A percentile compares a stretch with the other conserved stretches of the same genome.
Evolutionary conservation across 2,329 filamentous ascomycete species (phyloP).

Genomic region (Xylariaceae sp.): DNA sequence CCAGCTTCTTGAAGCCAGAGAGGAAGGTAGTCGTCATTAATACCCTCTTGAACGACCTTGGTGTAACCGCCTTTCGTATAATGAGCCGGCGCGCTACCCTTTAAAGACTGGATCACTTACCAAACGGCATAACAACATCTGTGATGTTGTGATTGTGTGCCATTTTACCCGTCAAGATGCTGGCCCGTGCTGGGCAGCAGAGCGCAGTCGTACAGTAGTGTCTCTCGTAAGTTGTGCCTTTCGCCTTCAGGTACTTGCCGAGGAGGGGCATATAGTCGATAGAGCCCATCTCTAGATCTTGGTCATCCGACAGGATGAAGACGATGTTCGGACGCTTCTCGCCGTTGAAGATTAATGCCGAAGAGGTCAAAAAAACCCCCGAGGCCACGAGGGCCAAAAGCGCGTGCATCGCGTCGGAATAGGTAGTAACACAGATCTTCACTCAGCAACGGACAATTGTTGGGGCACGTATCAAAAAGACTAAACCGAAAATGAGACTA

Average conservation of each 20-base stretch:
- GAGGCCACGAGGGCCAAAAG: too few relatives aligned
- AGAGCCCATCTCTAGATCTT: constrained; percentile 67
- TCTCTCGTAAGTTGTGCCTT: constrained; percentile 64
- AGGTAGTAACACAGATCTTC: too few relatives aligned
- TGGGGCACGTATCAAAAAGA: too few relatives aligned
- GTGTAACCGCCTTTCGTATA: constrained; percentile 58
- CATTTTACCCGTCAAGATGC: constrained; percentile 67
- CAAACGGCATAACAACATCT: constrained; percentile 59
- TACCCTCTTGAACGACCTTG: constrained; percentile 68
- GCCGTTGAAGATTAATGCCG: too few relatives aligned
- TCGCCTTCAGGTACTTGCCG: constrained; percentile 58
- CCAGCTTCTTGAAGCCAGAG: constrained; percentile 71
- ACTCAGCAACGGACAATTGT: too few relatives aligned
- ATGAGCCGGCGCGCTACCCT: constrained; percentile 16
- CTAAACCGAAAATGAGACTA: too few relatives aligned
- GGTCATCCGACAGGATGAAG: constrained; percentile 72
- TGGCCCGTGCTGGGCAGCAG: constrained; percentile 71
- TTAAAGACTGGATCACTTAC: constrained; percentile 48
- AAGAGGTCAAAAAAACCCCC: too few relatives aligned
- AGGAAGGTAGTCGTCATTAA: constrained; percentile 71
- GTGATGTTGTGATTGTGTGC: constrained; percentile 77
- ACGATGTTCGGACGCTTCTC: constrained; percentile 59
- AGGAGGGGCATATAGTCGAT: constrained; percentile 65
- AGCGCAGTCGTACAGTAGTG: constrained; percentile 71
- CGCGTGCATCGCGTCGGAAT: too few relatives aligned